Evolutionary conservation across 352 stramenopile genomes (phyloP).

Genomic region (Pythium inflatum): DNA sequence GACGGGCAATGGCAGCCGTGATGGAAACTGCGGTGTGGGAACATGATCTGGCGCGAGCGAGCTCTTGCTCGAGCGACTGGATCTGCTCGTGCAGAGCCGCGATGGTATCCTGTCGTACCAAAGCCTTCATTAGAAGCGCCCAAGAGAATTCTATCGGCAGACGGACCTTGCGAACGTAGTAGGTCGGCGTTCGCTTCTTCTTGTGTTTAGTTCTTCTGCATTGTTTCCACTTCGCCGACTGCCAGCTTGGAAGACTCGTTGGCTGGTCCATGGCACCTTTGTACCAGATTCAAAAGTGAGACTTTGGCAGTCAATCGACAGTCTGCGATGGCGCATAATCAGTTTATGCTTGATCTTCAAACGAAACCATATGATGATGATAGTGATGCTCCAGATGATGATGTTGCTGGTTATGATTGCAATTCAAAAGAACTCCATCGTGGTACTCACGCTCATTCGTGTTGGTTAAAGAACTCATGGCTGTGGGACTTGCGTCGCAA

Average conservation of each 20-base stretch:
- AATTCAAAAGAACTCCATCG: not conserved
- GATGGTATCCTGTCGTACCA: conserved; percentile 3
- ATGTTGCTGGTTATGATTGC: not conserved
- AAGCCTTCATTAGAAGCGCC: no score
- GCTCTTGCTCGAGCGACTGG: not conserved
- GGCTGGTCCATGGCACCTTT: no score
- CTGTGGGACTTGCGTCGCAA: not conserved
- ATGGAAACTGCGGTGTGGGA: not conserved
- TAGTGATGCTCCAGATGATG: not conserved
- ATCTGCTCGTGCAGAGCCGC: not conserved
- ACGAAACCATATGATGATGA: not conserved
- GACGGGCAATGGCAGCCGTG: not conserved
- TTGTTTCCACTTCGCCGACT: no score
- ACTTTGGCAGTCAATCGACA: no score
- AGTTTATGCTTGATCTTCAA: not conserved
- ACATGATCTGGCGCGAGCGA: not conserved
- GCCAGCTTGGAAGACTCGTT: no score
- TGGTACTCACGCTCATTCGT: no score
- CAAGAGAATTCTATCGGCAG: no score
- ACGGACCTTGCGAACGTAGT: conserved; percentile 29
- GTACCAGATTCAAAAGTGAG: no score
- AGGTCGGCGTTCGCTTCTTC: conserved; percentile 28
- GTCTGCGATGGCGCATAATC: no score
- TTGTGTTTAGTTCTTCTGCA: no score
- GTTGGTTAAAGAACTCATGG: no score